Evolutionary conservation across 176 grass and related monocot species (phyloP).

Genomic region (Tillandsia leiboldiana): DNA sequence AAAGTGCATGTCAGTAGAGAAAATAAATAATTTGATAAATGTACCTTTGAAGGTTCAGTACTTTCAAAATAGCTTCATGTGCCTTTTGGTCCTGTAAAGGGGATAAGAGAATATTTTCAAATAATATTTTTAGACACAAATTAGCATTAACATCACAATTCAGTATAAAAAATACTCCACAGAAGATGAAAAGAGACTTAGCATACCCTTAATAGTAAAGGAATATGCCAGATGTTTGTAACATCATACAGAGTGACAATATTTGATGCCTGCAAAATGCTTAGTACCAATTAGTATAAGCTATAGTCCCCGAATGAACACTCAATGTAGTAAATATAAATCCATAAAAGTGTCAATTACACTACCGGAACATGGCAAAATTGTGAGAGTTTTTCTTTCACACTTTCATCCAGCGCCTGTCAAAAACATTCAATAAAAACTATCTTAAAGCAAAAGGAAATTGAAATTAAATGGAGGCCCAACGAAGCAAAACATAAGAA

Average conservation of each 20-base stretch:
- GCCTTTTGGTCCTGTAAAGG: slow-evolving; percentile 76
- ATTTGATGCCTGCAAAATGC: slow-evolving; percentile 47
- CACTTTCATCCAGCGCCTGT: slow-evolving; percentile 65
- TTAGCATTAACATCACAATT: not conserved
- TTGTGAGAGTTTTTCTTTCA: slow-evolving; percentile 80
- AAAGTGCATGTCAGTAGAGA: not conserved
- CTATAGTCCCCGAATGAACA: not conserved
- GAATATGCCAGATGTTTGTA: slow-evolving; percentile 97
- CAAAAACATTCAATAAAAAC: slow-evolving; percentile 22
- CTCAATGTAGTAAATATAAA: not conserved
- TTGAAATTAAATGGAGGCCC: slow-evolving; percentile 2
- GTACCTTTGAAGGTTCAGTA: slow-evolving; percentile 76
- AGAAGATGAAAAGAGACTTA: slow-evolving; percentile 11
- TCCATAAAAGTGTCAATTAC: slow-evolving; percentile 11
- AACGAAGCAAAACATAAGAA: not conserved
- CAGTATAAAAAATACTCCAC: not conserved
- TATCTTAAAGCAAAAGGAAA: slow-evolving; percentile 9
- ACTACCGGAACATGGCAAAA: slow-evolving; percentile 92
- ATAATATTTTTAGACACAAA: not conserved
- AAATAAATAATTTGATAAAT: slow-evolving; percentile 16
- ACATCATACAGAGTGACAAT: slow-evolving; percentile 87
- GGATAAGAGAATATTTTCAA: too few relatives aligned
- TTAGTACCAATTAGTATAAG: slow-evolving; percentile 7
- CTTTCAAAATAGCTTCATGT: slow-evolving; percentile 88
- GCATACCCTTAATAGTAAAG: slow-evolving; percentile 80